Conservation (phyloP, 1,284 basidiomycete genomes). For the Caloboletus inedulis region DNA sequence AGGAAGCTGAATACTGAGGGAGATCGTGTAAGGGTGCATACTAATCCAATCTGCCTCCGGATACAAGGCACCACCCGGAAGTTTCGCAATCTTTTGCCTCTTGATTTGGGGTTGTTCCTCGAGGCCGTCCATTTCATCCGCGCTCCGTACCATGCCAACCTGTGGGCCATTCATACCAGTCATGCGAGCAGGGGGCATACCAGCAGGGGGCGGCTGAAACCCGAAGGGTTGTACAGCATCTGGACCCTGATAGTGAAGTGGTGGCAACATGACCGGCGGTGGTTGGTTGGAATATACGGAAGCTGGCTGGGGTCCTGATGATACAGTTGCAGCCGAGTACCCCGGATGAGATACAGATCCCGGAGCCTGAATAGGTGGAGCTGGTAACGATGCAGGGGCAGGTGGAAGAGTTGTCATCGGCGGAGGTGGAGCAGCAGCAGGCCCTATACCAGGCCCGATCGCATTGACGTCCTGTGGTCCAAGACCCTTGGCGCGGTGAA, state of each 20-base stretch:
- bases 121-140: constrained; percentile 74
- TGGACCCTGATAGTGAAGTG: constrained; percentile 76
- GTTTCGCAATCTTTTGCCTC: constrained; percentile 76
- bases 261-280: constrained; percentile 76
- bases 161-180: constrained; percentile 52
- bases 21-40: constrained; percentile 87
- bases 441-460: constrained; percentile 82
- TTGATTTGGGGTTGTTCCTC: constrained; percentile 75
- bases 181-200: constrained; percentile 51
- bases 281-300: constrained; percentile 58
- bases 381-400: constrained; percentile 62
- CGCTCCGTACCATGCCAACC: constrained; percentile 65
- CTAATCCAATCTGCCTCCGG: constrained; percentile 85
- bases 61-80: constrained; percentile 76
- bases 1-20: constrained; percentile 80
- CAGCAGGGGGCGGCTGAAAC: constrained; percentile 60
- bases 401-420: constrained; percentile 58
- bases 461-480: constrained; percentile 75
- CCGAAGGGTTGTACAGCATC: constrained; percentile 75
- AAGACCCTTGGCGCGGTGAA: constrained; percentile 86
- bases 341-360: constrained; percentile 42
- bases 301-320: constrained; percentile 77
- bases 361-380: constrained; percentile 50
- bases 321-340: constrained; percentile 71
- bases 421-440: constrained; percentile 64